Evolutionary conservation across 169 alveolate genomes (phyloP), one percentile per base, ranked within the genome.

Genomic region (Amoebophrya sp.): DNA sequence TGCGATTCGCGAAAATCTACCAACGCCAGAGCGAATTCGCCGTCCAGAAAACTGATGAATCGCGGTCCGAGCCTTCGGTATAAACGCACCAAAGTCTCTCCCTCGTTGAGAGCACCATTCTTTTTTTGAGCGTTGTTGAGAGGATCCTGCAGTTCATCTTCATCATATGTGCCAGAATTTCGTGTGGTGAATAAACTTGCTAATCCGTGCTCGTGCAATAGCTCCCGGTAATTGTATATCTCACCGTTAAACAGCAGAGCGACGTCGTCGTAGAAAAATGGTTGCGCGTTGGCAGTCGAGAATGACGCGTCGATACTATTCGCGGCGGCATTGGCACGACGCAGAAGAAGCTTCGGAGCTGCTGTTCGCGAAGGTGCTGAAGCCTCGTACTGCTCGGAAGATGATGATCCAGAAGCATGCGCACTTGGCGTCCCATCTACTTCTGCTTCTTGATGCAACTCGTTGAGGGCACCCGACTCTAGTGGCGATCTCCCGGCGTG

Each of bases 21-120:
- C 26, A 89, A 18, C 12, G 54, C 91, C 14, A 89, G 14, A 36
- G 91, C 91, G 91, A 89, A 89, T 41, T 89, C 91, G 65, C 91
- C 91, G 91, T 89, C 91, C 18, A 89, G 91, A 1, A 23, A 76
- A 34, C 36, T 33, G 65, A 41, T 76, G 54, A 89, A 89, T 0
- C 24, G 23, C 26, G 83, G 36, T 3, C 91, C 91, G 29, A 39
- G 53, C 14, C 29, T 34, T 39, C 39, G 41, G 53, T 89, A 89
- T 40, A 89, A 41, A 54, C 36, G 39, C 12, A 89, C 38, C 65
- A 89, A 76, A 0, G 10, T 12, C 91, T 89, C 65, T 10, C 91
- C 91, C 24, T 89, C 91, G n/a, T 24, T 89, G 39, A 39, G 33
- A 3, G 33, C 33, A 29, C 38, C 38, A 6, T 65, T 65, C n/a